phyloP scores from a whole-genome alignment of 768 basidiomycete genomes.

The Lactarius deliciosus region DNA sequence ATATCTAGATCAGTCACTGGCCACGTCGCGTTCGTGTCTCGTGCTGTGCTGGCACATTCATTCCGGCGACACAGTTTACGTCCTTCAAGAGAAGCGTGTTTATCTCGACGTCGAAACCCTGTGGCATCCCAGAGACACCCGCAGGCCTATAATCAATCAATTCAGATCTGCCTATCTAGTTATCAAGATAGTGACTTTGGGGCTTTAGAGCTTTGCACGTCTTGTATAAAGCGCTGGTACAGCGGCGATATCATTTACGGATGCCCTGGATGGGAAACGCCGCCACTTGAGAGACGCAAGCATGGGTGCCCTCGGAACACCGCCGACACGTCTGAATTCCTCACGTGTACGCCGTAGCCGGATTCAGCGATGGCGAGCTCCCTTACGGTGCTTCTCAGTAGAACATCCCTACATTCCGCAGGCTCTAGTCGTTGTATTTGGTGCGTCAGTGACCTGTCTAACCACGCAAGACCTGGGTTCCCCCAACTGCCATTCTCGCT shows the following conservation, averaged over 20 bases:
- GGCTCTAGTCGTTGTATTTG: background rate
- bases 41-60: constrained; percentile 20
- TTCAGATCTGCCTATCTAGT: background rate
- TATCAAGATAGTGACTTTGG: background rate
- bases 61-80: background rate
- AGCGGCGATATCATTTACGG: background rate
- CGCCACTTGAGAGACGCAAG: background rate
- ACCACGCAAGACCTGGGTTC: background rate
- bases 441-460: background rate
- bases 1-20: background rate
- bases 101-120: constrained; percentile 12
- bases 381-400: background rate
- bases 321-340: background rate
- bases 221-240: constrained; percentile 3
- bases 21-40: constrained; percentile 3
- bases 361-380: background rate
- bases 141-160: background rate
- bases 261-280: constrained; percentile 4
- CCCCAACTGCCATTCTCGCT: constrained; percentile 15
- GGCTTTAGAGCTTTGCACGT: background rate
- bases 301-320: background rate
- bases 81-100: background rate
- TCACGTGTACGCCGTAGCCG: background rate
- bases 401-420: background rate
- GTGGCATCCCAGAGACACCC: background rate